Conservation (phyloP, 176 grass and related monocot genomes). For the Oryza australiensis region DNA sequence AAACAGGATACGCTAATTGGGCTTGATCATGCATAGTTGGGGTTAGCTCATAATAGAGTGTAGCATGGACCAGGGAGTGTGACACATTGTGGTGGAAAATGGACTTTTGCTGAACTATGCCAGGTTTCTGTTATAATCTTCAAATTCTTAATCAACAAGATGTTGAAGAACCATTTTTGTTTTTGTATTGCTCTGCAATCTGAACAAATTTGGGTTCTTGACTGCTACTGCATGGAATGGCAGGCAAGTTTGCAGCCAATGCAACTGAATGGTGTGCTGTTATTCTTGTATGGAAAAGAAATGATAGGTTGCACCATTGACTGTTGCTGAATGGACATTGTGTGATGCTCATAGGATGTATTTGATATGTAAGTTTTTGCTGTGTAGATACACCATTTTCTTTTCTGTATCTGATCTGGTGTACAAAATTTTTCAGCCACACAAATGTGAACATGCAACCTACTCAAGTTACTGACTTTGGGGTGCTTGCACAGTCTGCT, state of each 20-base stretch:
- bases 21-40: slow-evolving; percentile 7
- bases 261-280: not conserved
- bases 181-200: not conserved
- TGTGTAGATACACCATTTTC: slow-evolving; percentile 1
- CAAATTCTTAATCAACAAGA: slow-evolving; percentile 20
- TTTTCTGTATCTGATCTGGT: slow-evolving; percentile 5
- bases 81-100: not conserved
- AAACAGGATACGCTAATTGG: slow-evolving; percentile 1
- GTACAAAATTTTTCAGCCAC: slow-evolving; percentile 37
- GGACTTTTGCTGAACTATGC: not conserved
- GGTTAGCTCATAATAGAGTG: slow-evolving; percentile 9
- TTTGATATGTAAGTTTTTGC: not conserved
- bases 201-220: slow-evolving; percentile 19
- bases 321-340: slow-evolving; percentile 8
- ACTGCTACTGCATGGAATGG: not conserved
- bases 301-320: not conserved
- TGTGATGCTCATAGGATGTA: not conserved
- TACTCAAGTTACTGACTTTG: slow-evolving; percentile 61
- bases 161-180: slow-evolving; percentile 22
- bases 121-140: not conserved
- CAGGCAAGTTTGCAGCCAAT: not conserved
- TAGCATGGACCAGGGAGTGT: not conserved
- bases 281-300: slow-evolving; percentile 3
- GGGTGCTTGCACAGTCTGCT: slow-evolving; percentile 54
- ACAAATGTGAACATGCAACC: slow-evolving; percentile 64